phyloP scores from a whole-genome alignment of 2,329 filamentous ascomycete species.

The Hypoxylon sp. region DNA sequence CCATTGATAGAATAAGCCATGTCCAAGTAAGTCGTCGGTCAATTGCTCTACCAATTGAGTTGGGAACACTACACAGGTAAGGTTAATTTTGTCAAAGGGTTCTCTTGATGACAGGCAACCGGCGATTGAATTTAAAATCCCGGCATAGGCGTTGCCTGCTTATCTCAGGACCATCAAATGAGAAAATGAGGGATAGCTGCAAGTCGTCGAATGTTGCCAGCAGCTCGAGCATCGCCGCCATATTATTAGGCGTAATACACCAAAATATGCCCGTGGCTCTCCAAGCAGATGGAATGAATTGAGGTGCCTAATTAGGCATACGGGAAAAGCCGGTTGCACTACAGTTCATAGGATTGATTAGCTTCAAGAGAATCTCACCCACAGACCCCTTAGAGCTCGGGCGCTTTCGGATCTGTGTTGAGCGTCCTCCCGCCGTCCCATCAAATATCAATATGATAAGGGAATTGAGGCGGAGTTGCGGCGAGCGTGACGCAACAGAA shows the following conservation, averaged over 20 bases:
- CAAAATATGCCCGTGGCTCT: slow-evolving; percentile 6
- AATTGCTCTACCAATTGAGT: slow-evolving; percentile 28
- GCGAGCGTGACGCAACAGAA: slow-evolving; percentile 24
- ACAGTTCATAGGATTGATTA: slow-evolving; percentile 22
- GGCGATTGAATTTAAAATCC: background rate
- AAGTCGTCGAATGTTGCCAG: slow-evolving; percentile 12
- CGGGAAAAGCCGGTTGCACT: slow-evolving; percentile 23
- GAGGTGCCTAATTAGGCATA: slow-evolving; percentile 30
- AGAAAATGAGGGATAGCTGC: slow-evolving; percentile 14
- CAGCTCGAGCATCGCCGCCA: slow-evolving; percentile 6
- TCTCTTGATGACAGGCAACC: background rate
- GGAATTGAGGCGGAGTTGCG: slow-evolving; percentile 33
- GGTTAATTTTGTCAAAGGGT: slow-evolving; percentile 11
- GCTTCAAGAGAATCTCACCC: slow-evolving; percentile 28
- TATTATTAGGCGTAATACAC: slow-evolving; percentile 21
- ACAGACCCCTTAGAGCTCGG: slow-evolving; percentile 33
- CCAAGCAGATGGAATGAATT: slow-evolving; percentile 21
- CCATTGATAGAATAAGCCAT: background rate
- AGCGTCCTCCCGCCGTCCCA: slow-evolving; percentile 22
- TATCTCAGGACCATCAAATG: slow-evolving; percentile 18
- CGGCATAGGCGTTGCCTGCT: slow-evolving; percentile 11
- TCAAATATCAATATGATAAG: slow-evolving; percentile 32
- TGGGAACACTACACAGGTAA: slow-evolving; percentile 9
- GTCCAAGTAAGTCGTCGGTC: background rate
- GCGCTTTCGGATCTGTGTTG: slow-evolving; percentile 38